Evolutionary conservation across 352 stramenopile genomes (phyloP).

Genomic region (Globisporangium rhizosaccharum): DNA sequence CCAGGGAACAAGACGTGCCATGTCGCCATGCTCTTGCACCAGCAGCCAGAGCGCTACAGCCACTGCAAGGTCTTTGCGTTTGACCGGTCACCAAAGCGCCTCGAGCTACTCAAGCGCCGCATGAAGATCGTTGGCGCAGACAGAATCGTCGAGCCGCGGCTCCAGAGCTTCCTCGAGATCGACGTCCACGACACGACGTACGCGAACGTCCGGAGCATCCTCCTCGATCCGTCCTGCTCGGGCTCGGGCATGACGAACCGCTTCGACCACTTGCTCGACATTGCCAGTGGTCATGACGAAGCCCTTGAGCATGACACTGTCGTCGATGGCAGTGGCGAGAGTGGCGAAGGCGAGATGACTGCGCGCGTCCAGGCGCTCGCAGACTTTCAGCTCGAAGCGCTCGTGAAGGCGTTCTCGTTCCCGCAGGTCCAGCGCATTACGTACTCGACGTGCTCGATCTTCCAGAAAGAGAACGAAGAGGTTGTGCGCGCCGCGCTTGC

Average conservation of each 20-base stretch:
- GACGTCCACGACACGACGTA: conserved; percentile 72
- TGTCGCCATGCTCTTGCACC: conserved; percentile 87
- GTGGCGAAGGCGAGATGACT: conserved; percentile 46
- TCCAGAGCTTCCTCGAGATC: conserved; percentile 92
- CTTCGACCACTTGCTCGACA: conserved; percentile 89
- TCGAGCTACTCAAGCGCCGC: conserved; percentile 84
- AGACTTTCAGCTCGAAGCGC: conserved; percentile 92
- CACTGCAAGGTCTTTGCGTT: conserved; percentile 91
- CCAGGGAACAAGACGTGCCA: conserved; percentile 99
- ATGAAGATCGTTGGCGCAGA: conserved; percentile 83
- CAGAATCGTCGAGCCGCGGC: conserved; percentile 70
- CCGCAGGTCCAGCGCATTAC: conserved; percentile 90
- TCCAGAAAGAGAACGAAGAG: conserved; percentile 95
- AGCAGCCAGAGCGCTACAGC: conserved; percentile 49
- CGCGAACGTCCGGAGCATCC: conserved; percentile 86
- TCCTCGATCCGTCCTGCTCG: conserved; percentile 96
- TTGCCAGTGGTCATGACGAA: conserved; percentile 58
- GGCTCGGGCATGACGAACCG: conserved; percentile 94
- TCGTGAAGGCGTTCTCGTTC: conserved; percentile 94
- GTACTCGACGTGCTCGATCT: conserved; percentile 97
- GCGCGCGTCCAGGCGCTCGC: conserved; percentile 89
- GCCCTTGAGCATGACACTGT: conserved; percentile 24
- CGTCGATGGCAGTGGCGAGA: conserved; percentile 13
- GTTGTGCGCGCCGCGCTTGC: conserved; percentile 89
- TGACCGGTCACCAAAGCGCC: conserved; percentile 86